Evolutionary conservation across 768 basidiomycete genomes (phyloP).

Genomic region (Rhodotorula toruloides): DNA sequence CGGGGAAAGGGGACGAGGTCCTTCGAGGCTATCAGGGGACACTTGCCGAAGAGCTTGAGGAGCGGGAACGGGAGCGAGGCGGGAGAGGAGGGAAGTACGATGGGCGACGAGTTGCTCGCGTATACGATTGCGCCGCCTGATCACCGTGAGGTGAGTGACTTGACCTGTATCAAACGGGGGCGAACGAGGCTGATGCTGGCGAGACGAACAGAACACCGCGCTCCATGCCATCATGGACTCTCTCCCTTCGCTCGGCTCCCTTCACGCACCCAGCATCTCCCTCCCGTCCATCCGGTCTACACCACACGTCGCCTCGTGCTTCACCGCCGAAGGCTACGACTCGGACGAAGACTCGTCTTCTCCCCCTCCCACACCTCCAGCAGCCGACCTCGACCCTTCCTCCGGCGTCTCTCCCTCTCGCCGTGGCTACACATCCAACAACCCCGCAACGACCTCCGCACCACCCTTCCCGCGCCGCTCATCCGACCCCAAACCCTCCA

Average conservation of each 20-base stretch:
- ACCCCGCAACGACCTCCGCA: too few species aligned
- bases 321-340: constrained; percentile 3
- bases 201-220: constrained; percentile 17
- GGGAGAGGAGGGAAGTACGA: neutral
- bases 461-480: neutral
- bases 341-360: constrained; percentile 11
- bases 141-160: constrained; percentile 15
- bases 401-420: neutral
- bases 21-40: neutral
- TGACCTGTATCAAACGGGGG: too few species aligned
- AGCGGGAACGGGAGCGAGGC: neutral
- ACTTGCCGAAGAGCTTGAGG: neutral
- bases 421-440: too few species aligned
- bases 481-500: neutral
- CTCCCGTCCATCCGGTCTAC: neutral
- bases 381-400: neutral
- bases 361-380: neutral
- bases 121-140: constrained; percentile 24
- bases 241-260: constrained; percentile 18
- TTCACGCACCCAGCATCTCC: constrained; percentile 19
- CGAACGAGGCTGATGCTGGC: neutral
- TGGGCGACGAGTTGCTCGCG: constrained; percentile 1
- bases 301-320: neutral
- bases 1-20: neutral
- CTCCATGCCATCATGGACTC: constrained; percentile 23